These are phyloP conservation scores for Fusarium newnesense DNA, from an alignment of 2,329 filamentous ascomycete genomes.

Conservation along the genomic window DNA sequence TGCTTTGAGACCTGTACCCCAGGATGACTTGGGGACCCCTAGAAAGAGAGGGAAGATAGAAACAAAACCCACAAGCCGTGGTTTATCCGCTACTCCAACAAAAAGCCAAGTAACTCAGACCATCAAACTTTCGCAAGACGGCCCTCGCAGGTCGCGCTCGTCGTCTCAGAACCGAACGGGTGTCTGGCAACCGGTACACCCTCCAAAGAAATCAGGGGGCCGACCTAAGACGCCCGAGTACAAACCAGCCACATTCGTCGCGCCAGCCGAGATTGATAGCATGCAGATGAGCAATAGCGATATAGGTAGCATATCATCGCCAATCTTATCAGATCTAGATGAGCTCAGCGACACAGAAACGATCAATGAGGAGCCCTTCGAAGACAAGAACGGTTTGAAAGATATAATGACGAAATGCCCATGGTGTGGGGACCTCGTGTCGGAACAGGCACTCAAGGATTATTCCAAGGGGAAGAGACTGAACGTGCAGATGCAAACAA, in stretches of 20 bases:
- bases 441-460: slow-evolving; percentile 62
- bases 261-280: slow-evolving; percentile 19
- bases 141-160: neutral
- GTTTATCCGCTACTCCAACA: slow-evolving; percentile 22
- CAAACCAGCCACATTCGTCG: slow-evolving; percentile 17
- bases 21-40: slow-evolving; percentile 24
- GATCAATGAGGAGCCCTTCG: slow-evolving; percentile 1
- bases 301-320: slow-evolving; percentile 5
- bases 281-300: neutral
- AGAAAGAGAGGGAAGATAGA: slow-evolving; percentile 10
- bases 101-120: slow-evolving; percentile 7
- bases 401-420: slow-evolving; percentile 62
- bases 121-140: slow-evolving; percentile 17
- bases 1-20: slow-evolving; percentile 9
- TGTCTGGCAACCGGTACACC: neutral
- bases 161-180: slow-evolving; percentile 5
- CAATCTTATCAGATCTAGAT: slow-evolving; percentile 32
- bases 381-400: slow-evolving; percentile 1
- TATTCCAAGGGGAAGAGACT: slow-evolving; percentile 61
- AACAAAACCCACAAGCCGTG: slow-evolving; percentile 4
- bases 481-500: slow-evolving; percentile 67
- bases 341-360: slow-evolving; percentile 11
- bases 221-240: neutral
- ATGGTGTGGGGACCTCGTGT: slow-evolving; percentile 72
- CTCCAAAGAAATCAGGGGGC: neutral